Evolutionary conservation across 1,284 basidiomycete genomes (phyloP).

Genomic region (Austropuccinia psidii): DNA sequence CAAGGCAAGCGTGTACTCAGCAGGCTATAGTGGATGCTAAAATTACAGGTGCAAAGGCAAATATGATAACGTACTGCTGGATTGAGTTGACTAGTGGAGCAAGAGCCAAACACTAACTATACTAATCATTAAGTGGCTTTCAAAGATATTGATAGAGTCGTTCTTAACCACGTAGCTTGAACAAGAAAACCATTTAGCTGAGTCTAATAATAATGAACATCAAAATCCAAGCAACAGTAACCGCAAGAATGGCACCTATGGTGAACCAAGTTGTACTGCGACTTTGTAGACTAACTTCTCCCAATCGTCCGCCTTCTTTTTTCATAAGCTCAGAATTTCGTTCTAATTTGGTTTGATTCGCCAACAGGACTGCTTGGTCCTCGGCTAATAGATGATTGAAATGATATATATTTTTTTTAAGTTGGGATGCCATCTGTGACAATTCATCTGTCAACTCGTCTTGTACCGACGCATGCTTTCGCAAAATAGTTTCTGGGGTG

Average conservation of each 20-base stretch:
- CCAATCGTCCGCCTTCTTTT: slow-evolving; percentile 58
- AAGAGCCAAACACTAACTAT: no score
- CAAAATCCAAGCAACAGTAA: slow-evolving; percentile 59
- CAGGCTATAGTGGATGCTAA: no score
- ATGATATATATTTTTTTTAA: slow-evolving; percentile 63
- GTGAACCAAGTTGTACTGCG: slow-evolving; percentile 64
- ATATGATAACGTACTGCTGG: no score
- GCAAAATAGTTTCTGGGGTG: slow-evolving; percentile 39
- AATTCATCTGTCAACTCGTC: slow-evolving; percentile 65
- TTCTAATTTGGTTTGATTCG: slow-evolving; percentile 61
- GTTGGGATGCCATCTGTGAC: slow-evolving; percentile 65
- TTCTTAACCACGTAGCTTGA: no score
- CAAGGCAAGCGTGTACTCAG: no score
- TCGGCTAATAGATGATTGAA: slow-evolving; percentile 60
- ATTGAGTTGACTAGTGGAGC: no score
- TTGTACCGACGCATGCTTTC: slow-evolving; percentile 49
- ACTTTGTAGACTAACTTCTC: slow-evolving; percentile 61
- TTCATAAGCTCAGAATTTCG: slow-evolving; percentile 63
- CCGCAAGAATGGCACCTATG: slow-evolving; percentile 57
- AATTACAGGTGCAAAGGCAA: no score
- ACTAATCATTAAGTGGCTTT: no score
- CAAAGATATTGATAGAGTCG: no score
- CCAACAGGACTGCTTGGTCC: slow-evolving; percentile 58
- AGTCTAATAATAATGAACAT: slow-evolving; percentile 67
- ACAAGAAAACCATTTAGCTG: slow-evolving; percentile 47